Evolutionary conservation across 2,329 filamentous ascomycete species (phyloP).

Genomic region (Aspergillus quadricinctus): DNA sequence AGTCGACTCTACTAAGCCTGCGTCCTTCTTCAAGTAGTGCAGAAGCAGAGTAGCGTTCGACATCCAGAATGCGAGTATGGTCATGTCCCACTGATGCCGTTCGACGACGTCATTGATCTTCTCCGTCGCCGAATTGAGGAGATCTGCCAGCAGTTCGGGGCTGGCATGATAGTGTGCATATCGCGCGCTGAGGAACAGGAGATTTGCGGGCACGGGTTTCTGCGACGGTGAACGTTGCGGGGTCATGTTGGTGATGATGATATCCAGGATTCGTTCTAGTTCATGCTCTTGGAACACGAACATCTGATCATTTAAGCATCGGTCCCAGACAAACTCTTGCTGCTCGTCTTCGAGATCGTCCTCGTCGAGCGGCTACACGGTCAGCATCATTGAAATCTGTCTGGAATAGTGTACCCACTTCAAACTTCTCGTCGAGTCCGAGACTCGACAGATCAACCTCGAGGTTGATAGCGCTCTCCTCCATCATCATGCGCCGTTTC

Average conservation of each 20-base stretch:
- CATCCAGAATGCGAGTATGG: slow-evolving; percentile 96
- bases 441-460: slow-evolving; percentile 95
- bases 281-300: slow-evolving; percentile 98
- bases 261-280: slow-evolving; percentile 84
- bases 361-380: slow-evolving; percentile 59
- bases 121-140: slow-evolving; percentile 83
- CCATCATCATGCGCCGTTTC: slow-evolving; percentile 91
- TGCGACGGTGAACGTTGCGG: slow-evolving; percentile 93
- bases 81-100: slow-evolving; percentile 97
- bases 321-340: slow-evolving; percentile 93
- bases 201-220: slow-evolving; percentile 94
- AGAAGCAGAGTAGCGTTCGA: slow-evolving; percentile 93
- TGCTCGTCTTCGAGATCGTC: slow-evolving; percentile 84
- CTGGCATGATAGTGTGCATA: slow-evolving; percentile 97
- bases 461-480: slow-evolving; percentile 93
- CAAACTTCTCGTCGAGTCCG: slow-evolving; percentile 90
- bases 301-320: slow-evolving; percentile 97
- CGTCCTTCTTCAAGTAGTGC: slow-evolving; percentile 94
- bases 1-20: slow-evolving; percentile 73
- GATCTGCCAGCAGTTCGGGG: slow-evolving; percentile 71
- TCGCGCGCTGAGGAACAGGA: slow-evolving; percentile 89
- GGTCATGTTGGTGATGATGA: slow-evolving; percentile 97
- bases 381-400: slow-evolving; percentile 1
- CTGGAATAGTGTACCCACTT: slow-evolving; percentile 54
- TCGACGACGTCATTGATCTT: slow-evolving; percentile 98